Evolutionary conservation across 352 stramenopile species (phyloP), one percentile per base, ranked within the genome.

Genomic region (Globisporangium apiculatum): DNA sequence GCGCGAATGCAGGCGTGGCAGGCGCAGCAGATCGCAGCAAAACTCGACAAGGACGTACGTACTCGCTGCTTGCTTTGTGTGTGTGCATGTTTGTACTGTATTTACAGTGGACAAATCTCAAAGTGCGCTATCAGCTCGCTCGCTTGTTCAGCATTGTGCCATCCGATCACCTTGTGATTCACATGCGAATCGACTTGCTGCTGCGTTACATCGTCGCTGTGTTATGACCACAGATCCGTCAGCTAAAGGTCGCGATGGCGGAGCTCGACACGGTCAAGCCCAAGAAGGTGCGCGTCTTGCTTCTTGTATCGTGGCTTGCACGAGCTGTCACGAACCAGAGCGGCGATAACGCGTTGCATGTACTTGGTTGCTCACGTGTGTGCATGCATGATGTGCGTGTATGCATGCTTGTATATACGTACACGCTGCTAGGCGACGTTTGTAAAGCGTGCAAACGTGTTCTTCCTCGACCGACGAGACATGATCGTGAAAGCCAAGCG

Each of bases 391-490:
- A 31, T 31, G 2, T 31, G 24, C 24, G 3, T 31, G 24, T 31
- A 3, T 53, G 11, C 7, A 11, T 31, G 24, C 24, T 31, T 31
- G 24, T 31, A 3, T 53, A 18, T 12, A 11, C 11, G 3, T 10
- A 37, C 12, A 17, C 60, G 38, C 1, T 12, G 2, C 17, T 48
- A 94, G 84, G 46, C 67, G 18, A 89, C 84, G 5, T 94, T 82
- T 55, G 69, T 82, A 11, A 86, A 88, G 69, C 70, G 71, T 31
- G 74, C 76, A 36, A 89, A 83, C 18, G 72, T 91, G 43, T 89
- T 88, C 52, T 94, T 94, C 48, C 55, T 94, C 12, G 76, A 89
- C 24, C 73, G 72, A 36, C 62, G 74, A 54, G 78, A 94, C 58
- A 58, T 58, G n/a, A 85, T 89, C 51, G 64, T 87, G 53, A 86